Percentiles rank a stretch among this genome's conserved stretches.
Evolutionary conservation across 345 rosid species (phyloP).

Genomic region (Eucalyptus curtisii): DNA sequence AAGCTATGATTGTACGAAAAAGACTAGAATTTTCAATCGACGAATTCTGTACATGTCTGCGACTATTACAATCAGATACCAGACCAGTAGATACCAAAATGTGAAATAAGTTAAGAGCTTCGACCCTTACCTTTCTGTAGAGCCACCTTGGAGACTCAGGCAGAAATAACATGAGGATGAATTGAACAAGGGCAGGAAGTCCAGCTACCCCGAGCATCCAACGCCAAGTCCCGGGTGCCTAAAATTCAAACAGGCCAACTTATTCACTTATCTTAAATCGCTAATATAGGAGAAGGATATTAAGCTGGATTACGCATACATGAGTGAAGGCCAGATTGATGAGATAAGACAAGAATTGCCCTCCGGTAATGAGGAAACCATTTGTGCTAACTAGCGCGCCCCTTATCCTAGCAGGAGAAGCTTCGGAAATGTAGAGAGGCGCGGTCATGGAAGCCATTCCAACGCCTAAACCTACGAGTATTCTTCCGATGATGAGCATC

Average conservation of each 20-base stretch:
- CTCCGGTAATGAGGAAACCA: conserved; percentile 75
- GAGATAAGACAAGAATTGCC: conserved; percentile 72
- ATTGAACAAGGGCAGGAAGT: conserved; percentile 52
- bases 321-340: conserved; percentile 73
- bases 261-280: background rate
- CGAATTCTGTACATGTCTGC: background rate
- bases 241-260: background rate
- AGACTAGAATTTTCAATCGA: background rate
- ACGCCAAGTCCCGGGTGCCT: conserved; percentile 79
- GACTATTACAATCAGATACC: background rate
- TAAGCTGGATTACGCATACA: conserved; percentile 8
- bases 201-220: conserved; percentile 95
- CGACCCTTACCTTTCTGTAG: conserved; percentile 26
- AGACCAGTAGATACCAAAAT: background rate
- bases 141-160: conserved; percentile 97
- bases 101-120: background rate
- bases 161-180: conserved; percentile 48
- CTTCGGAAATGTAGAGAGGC: conserved; percentile 86
- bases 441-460: conserved; percentile 98
- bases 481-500: conserved; percentile 59
- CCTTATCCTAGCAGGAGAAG: conserved; percentile 85
- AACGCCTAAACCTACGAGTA: conserved; percentile 81
- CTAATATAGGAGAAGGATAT: background rate
- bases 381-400: conserved; percentile 88
- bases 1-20: background rate